Base-by-base conservation (phyloP, 2,329 filamentous ascomycete genomes). In the Orbilia oligospora region DNA sequence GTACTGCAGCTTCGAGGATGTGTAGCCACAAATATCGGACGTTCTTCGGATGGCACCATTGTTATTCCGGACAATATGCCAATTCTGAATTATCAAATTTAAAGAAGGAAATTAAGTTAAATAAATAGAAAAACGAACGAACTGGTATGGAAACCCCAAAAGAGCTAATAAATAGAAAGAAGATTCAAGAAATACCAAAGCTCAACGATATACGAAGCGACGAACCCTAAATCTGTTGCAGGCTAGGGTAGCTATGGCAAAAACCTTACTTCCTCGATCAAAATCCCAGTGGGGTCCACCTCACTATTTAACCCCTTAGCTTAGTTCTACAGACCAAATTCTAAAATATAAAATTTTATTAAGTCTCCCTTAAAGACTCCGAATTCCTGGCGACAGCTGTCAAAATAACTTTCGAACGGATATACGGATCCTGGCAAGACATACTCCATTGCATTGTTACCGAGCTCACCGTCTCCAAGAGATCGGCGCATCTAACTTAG, bases 1-100 rank as follows among this genome's bases (percentile, higher is more conserved):
- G 96, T 98, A 72, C 94, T 97, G 87, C 94, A 97, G 81, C 95
- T 93, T 85, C 96, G 89, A 41, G 96, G 96, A 85, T 98, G 95
- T 82, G 96, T 98, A 73, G 91, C 93, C 83, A 96, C 91, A 84
- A 98, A 98, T 84, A 98, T 93, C 46, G 93, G 92, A 65, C 22
- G 63, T 16, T 68, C 20, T 51, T 68, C 30, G 8, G 22, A 83
- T 91, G 18, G 30, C 4, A 33, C 16, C 73, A 63, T 46, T 68
- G 3, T 38, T 56, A 10, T 36, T 20, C 12, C 16, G 16, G n/a
- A n/a, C n/a, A n/a, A n/a, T n/a, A n/a, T n/a, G n/a, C n/a, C n/a
- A n/a, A n/a, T n/a, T n/a, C n/a, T n/a, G n/a, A n/a, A n/a, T n/a
- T n/a, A n/a, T n/a, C n/a, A n/a, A n/a, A n/a, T n/a, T n/a, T n/a